These are phyloP conservation scores for Leccinum variicolor DNA, from an alignment of 768 basidiomycete species.

Conservation along the genomic window DNA sequence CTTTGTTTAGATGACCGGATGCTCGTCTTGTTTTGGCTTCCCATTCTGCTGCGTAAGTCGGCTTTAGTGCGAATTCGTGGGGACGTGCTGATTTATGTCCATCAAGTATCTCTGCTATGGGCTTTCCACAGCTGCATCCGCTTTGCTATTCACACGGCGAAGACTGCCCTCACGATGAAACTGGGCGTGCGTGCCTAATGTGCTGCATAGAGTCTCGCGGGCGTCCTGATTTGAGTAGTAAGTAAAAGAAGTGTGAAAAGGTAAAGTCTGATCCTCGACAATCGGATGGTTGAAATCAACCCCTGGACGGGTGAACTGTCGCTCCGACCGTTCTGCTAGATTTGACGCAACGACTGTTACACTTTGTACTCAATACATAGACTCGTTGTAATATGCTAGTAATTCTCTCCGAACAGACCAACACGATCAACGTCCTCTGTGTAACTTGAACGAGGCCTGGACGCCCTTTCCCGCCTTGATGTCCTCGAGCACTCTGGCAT, in stretches of 20 bases:
- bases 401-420: neutral
- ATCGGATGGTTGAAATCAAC: conserved; percentile 7
- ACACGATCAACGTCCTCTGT: conserved; percentile 50
- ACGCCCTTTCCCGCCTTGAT: conserved; percentile 74
- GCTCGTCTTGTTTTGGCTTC: conserved; percentile 84
- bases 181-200: conserved; percentile 34
- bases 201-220: conserved; percentile 1
- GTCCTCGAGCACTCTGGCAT: conserved; percentile 70
- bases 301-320: neutral
- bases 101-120: conserved; percentile 59
- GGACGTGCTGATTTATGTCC: conserved; percentile 5
- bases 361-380: conserved; percentile 20
- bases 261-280: neutral
- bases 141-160: conserved; percentile 48
- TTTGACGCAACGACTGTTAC: conserved; percentile 15
- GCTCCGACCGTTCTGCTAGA: conserved; percentile 20
- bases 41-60: conserved; percentile 72
- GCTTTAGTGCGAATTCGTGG: neutral
- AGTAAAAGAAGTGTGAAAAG: neutral
- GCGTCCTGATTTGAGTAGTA: neutral
- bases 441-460: conserved; percentile 71
- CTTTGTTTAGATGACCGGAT: conserved; percentile 67
- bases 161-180: conserved; percentile 46
- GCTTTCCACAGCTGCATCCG: conserved; percentile 53
- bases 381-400: conserved; percentile 16